Evolutionary conservation across 192 early-diverging fungal species (phyloP), one percentile per base, ranked within the genome.

Genomic region (Funneliformis mosseae): DNA sequence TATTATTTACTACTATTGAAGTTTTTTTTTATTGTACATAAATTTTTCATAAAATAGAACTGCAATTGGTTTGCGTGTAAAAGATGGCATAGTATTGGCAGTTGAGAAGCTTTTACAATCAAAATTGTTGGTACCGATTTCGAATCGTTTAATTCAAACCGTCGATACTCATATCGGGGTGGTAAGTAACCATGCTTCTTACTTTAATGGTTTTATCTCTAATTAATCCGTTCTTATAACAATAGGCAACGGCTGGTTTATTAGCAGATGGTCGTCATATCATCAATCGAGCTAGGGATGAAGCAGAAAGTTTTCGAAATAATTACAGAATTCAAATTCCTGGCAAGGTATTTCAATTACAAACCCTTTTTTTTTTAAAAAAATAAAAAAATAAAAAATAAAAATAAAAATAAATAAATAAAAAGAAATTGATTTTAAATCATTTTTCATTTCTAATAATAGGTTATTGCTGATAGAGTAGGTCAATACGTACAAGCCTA

Each of bases 61-160:
- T 25, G 93, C 94, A 33, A 94, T 99, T 76, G 98, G 97, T 60
- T 90, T 99, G 38, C 93, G 95, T 70, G 92, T 92, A 69, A 95
- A 96, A 85, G 97, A 95, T 80, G 98, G 98, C 73, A 94, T 99
- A 38, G 96, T 99, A 23, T 89, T 99, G 67, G 98, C 97, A 4
- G 95, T 97, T 41, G 97, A 98, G 80, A 99, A 98, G 84, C 91
- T 98, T 80, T 89, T 97, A 82, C 93, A 95, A 75, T 98, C 97
- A 25, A 97, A 98, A 83, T 88, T 99, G 66, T 89, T 99, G 28
- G 96, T 98, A 25, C 92, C 97, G 27, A 91, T 94, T 43, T 94
- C 96, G 18, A 99, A 99, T 90, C 92, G 91, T 77, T 91, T 97
- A 74, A 98, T 99, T 80, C 91, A 92, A 88, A 95, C 94, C 43